Evolutionary conservation across 2,329 filamentous ascomycete genomes (phyloP).

Genomic region (Biscogniauxia sp.): DNA sequence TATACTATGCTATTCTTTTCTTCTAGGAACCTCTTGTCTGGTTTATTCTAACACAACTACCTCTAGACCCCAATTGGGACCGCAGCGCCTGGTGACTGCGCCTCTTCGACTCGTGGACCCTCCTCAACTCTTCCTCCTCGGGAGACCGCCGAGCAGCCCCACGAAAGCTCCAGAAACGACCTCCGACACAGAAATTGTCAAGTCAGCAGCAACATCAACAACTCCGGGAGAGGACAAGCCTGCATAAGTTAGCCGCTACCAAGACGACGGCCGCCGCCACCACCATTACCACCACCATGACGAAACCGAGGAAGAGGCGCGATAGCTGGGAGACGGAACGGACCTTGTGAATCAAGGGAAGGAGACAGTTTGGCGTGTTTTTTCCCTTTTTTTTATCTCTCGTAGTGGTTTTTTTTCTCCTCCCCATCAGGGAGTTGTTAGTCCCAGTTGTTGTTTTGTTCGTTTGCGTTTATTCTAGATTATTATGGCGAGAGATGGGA

Average conservation of each 20-base stretch:
- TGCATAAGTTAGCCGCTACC: slow-evolving; percentile 12
- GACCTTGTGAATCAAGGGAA: slow-evolving; percentile 16
- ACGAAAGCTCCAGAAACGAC: slow-evolving; percentile 45
- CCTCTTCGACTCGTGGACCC: slow-evolving; percentile 33
- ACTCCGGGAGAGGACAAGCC: slow-evolving; percentile 12
- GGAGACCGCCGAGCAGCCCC: slow-evolving; percentile 28
- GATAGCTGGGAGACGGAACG: slow-evolving; percentile 22
- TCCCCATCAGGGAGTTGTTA: too few relatives aligned
- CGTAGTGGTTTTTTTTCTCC: not conserved
- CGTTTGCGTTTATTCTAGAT: too few relatives aligned
- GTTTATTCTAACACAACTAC: slow-evolving; percentile 9
- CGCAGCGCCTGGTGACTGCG: slow-evolving; percentile 75
- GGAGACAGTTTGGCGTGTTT: not conserved
- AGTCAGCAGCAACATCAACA: slow-evolving; percentile 23
- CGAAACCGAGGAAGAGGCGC: slow-evolving; percentile 8
- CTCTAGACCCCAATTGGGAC: slow-evolving; percentile 81
- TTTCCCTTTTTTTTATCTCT: not conserved
- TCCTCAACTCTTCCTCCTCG: slow-evolving; percentile 14
- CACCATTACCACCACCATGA: not conserved
- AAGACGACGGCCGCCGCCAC: not conserved
- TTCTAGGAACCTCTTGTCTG: not conserved
- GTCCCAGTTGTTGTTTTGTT: too few relatives aligned
- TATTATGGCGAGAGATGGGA: too few relatives aligned
- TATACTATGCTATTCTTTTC: too few relatives aligned
- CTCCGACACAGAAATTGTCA: slow-evolving; percentile 28